A percentile compares a stretch with the other conserved stretches of the same genome.
phyloP scores from a whole-genome alignment of 2,329 filamentous ascomycete species.

The Fusarium proliferatum region DNA sequence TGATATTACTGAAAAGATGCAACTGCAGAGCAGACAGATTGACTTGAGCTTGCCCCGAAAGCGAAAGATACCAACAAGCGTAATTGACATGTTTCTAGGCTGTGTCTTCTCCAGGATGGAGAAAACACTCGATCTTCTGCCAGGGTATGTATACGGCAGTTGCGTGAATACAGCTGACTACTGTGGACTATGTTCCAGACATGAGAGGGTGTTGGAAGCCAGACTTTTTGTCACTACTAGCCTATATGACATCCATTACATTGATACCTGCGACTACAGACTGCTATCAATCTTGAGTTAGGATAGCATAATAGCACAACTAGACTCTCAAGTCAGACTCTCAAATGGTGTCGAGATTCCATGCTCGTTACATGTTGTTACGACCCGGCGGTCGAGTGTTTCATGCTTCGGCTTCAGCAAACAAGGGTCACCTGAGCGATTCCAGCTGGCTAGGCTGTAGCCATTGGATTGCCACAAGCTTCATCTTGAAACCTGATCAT shows the following conservation, averaged over 20 bases:
- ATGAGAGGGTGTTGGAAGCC: neutral
- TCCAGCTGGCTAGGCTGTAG: constrained; percentile 6
- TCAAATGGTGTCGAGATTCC: neutral
- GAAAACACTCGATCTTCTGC: neutral
- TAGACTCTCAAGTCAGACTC: neutral
- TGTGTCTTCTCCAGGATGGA: neutral
- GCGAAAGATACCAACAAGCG: neutral
- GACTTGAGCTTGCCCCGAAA: neutral
- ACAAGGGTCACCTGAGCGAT: constrained; percentile 11
- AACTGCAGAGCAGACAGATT: neutral
- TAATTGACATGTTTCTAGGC: neutral
- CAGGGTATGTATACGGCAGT: neutral
- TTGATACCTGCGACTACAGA: neutral
- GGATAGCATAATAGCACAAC: neutral
- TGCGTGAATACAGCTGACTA: neutral
- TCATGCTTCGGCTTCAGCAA: constrained; percentile 11
- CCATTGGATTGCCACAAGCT: constrained; percentile 7
- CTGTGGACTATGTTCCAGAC: neutral
- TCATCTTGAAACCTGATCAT: constrained; percentile 14
- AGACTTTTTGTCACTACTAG: neutral
- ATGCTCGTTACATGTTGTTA: constrained; percentile 10
- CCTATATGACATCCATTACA: neutral
- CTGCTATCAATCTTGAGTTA: constrained; percentile 6
- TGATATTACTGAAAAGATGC: neutral
- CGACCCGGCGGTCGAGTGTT: constrained; percentile 1